These are phyloP conservation scores for Mycena sp. DNA, from an alignment of 1,284 basidiomycete species.

Conservation along the genomic window DNA sequence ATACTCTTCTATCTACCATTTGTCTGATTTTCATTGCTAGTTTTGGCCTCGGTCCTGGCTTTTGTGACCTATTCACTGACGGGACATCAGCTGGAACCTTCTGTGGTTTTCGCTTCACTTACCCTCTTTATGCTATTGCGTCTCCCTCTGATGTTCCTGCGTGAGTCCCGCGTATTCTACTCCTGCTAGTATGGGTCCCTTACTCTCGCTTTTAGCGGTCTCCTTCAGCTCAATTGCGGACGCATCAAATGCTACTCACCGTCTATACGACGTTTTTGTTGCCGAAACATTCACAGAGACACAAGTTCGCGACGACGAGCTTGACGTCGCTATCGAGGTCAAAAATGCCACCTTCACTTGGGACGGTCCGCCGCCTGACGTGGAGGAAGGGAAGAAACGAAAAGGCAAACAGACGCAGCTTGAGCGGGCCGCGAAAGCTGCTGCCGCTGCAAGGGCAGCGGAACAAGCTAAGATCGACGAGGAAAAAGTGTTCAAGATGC, in stretches of 20 bases:
- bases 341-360: slow-evolving; percentile 82
- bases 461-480: slow-evolving; percentile 43
- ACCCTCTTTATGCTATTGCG: slow-evolving; percentile 84
- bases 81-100: slow-evolving; percentile 74
- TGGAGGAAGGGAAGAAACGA: slow-evolving; percentile 47
- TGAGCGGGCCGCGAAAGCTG: slow-evolving; percentile 24
- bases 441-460: slow-evolving; percentile 7
- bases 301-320: slow-evolving; percentile 35
- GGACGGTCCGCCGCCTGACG: slow-evolving; percentile 77
- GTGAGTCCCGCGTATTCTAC: neutral
- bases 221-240: slow-evolving; percentile 83
- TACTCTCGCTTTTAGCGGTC: slow-evolving; percentile 58
- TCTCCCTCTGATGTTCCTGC: slow-evolving; percentile 74
- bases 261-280: slow-evolving; percentile 77
- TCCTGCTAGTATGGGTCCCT: neutral
- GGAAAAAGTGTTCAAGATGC: slow-evolving; percentile 63
- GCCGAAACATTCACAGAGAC: slow-evolving; percentile 78
- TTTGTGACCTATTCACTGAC: slow-evolving; percentile 85
- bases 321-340: slow-evolving; percentile 59
- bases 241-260: slow-evolving; percentile 77
- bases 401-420: slow-evolving; percentile 25
- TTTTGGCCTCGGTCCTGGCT: slow-evolving; percentile 83
- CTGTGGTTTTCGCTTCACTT: slow-evolving; percentile 83
- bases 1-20: neutral
- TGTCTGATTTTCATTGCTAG: slow-evolving; percentile 4